Base-by-base conservation (phyloP, 192 early-diverging fungal species). In the Podila epigama region DNA sequence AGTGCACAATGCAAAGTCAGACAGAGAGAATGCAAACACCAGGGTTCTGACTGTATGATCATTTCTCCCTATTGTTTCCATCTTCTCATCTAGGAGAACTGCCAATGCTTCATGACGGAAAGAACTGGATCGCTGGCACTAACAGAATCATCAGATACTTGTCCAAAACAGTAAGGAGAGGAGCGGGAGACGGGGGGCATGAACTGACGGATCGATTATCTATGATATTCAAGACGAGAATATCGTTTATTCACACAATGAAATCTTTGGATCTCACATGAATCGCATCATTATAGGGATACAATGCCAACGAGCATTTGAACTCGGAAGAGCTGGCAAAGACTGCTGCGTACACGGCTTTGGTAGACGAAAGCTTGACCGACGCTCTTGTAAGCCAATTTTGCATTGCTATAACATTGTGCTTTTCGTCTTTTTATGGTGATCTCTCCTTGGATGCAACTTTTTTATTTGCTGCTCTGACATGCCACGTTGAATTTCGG, bases 301-400 rank as follows among this genome's bases (percentile, higher is more conserved):
- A 69, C 15, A 70, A 86, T 36, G 79, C 68, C n/a, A 79, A 86
- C 53, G 72, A 70, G 31, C 22, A 68, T 22, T 59, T 86, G 15
- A 62, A 80, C 16, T 52, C 53, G 13, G 77, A 80, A 51, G 66
- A 86, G 16, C 57, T 66, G 25, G 77, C 84, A 10, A 84, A 89
- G 54, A 80, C 79, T 31, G 56, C 79, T 57, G 89, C 89, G 77
- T 91, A 83, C 67, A 86, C 85, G 10, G 77, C 87, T n/a, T 69
- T 96, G 51, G 83, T 92, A n/a, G 92, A 95, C 66, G 89, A 93
- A 33, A 89, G 85, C 29, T 77, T 97, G 25, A 87, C 88, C 31
- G 93, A 97, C 66, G 84, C 91, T 8, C 69, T 95, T 61, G 88
- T 90, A 83, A 36, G 75, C 8, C 41, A 9, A 40, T 32, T 34